Evolutionary conservation across 2,329 filamentous ascomycete species (phyloP).

Genomic region (Talaromyces sp.): DNA sequence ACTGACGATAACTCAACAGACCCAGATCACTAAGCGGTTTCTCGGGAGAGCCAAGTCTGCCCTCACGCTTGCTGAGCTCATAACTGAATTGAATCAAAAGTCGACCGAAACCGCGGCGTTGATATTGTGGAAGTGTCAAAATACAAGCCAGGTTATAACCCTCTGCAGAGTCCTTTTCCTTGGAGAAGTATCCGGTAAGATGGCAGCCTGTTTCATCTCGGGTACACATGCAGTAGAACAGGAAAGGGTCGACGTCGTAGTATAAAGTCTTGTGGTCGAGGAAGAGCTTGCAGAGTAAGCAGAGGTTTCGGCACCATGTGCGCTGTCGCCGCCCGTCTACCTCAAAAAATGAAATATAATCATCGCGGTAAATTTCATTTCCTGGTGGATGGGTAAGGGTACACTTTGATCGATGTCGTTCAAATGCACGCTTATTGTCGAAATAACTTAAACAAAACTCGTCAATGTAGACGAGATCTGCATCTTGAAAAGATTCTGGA

Average conservation of each 20-base stretch:
- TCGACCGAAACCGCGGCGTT: conserved; percentile 88
- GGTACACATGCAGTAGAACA: conserved; percentile 96
- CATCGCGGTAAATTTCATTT: conserved; percentile 94
- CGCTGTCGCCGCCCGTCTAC: conserved; percentile 96
- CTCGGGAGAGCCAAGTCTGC: conserved; percentile 90
- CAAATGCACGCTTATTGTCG: conserved; percentile 74
- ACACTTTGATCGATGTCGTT: conserved; percentile 83
- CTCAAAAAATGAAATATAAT: conserved; percentile 90
- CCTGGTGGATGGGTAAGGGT: conserved; percentile 86
- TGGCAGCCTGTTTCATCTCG: conserved; percentile 89
- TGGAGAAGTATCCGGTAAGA: conserved; percentile 98
- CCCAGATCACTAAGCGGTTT: conserved; percentile 94
- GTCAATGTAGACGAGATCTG: conserved; percentile 91
- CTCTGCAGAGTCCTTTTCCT: conserved; percentile 95
- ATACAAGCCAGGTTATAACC: conserved; percentile 99
- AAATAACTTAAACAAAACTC: conserved; percentile 96
- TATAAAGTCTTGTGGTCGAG: conserved; percentile 98
- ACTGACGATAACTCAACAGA: conserved; percentile 88
- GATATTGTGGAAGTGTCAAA: conserved; percentile 90
- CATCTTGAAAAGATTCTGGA: conserved; percentile 79
- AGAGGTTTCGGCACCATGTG: conserved; percentile 98
- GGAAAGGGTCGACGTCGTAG: conserved; percentile 94
- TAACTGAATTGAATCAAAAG: conserved; percentile 97
- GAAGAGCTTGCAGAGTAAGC: conserved; percentile 91
- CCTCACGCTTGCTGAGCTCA: conserved; percentile 90